These are phyloP conservation scores for Sugiyamaella novakii DNA, from an alignment of 1,139 yeast genomes.

Conservation along the genomic window DNA sequence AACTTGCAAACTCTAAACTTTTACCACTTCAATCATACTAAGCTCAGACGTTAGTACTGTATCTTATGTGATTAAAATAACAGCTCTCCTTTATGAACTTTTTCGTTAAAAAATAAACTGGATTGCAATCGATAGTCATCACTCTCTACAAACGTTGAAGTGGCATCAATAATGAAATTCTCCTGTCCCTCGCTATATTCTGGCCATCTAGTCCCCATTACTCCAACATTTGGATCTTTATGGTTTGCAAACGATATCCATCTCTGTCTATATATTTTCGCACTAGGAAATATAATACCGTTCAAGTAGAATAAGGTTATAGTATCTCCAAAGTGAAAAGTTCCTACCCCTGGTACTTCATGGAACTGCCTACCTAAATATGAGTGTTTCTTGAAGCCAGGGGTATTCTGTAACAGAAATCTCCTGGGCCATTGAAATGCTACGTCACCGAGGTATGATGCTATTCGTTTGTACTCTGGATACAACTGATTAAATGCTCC, in stretches of 20 bases:
- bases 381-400: slow-evolving; percentile 19
- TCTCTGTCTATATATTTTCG: slow-evolving; percentile 25
- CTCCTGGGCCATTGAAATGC: slow-evolving; percentile 32
- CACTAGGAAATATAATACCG: slow-evolving; percentile 12
- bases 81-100: slow-evolving; percentile 12
- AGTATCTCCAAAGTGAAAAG: slow-evolving; percentile 27
- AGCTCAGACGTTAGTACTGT: too few species aligned
- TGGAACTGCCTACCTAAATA: slow-evolving; percentile 21
- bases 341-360: slow-evolving; percentile 27
- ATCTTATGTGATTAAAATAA: neutral
- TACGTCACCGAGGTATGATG: slow-evolving; percentile 29
- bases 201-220: slow-evolving; percentile 19
- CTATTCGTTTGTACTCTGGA: slow-evolving; percentile 29
- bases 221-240: slow-evolving; percentile 25
- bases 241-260: slow-evolving; percentile 29
- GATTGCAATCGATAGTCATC: slow-evolving; percentile 10
- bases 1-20: too few species aligned
- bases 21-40: too few species aligned
- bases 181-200: slow-evolving; percentile 44
- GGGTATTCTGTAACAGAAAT: slow-evolving; percentile 16
- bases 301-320: slow-evolving; percentile 16
- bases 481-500: slow-evolving; percentile 18
- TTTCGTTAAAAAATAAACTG: neutral
- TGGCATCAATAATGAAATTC: slow-evolving; percentile 5
- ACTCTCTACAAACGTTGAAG: neutral